Conservation (phyloP, 208 protist genomes). For the Trichomonas tenax region DNA sequence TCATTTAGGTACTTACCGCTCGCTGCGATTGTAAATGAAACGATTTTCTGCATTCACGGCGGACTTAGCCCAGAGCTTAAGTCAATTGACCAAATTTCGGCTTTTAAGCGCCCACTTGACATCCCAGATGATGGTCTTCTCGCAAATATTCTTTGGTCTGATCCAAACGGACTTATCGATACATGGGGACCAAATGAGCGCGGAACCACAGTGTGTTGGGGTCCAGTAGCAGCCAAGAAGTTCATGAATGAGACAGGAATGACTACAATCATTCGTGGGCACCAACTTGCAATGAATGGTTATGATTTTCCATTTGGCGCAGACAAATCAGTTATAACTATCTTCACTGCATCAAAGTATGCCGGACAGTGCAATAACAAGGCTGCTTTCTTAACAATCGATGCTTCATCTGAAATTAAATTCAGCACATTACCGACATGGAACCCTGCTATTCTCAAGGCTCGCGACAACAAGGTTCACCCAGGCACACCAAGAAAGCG, state of each 20-base stretch:
- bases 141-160: neutral
- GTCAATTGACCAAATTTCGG: constrained; percentile 53
- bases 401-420: constrained; percentile 29
- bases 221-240: constrained; percentile 55
- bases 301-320: constrained; percentile 54
- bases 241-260: constrained; percentile 81
- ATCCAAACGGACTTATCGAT: neutral
- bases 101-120: constrained; percentile 71
- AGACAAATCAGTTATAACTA: constrained; percentile 87
- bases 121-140: constrained; percentile 47
- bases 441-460: neutral
- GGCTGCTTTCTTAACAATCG: constrained; percentile 70
- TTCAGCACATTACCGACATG: neutral
- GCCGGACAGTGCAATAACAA: constrained; percentile 95
- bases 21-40: constrained; percentile 91
- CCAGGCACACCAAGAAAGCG: too few species aligned
- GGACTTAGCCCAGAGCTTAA: neutral
- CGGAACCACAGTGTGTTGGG: constrained; percentile 48
- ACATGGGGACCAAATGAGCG: neutral
- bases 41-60: constrained; percentile 88
- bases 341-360: constrained; percentile 99
- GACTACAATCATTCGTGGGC: constrained; percentile 75
- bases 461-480: too few species aligned
- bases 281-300: constrained; percentile 62
- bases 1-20: constrained; percentile 95